Conservation (phyloP, 1,139 yeast species). For the Hanseniaspora gamundiae region DNA sequence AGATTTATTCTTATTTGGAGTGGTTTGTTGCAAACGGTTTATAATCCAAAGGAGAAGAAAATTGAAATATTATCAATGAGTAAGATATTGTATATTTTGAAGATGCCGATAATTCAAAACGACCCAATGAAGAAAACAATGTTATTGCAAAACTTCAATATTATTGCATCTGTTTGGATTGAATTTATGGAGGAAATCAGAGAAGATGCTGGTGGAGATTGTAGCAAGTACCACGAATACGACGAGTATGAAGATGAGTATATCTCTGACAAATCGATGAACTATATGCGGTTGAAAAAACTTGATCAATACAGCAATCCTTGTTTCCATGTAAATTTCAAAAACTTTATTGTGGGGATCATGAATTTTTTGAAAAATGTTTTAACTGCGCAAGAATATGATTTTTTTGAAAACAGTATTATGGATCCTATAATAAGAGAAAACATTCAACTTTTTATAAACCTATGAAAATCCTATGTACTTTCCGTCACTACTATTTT, state of each 20-base stretch:
- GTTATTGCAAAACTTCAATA: conserved; percentile 24
- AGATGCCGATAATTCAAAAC: conserved; percentile 2
- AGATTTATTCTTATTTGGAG: conserved; percentile 27
- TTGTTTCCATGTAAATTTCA: conserved; percentile 43
- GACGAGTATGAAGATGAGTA: conserved; percentile 35
- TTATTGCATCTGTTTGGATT: conserved; percentile 42
- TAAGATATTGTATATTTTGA: conserved; percentile 14
- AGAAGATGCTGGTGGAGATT: conserved; percentile 46
- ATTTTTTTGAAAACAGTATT: conserved; percentile 13
- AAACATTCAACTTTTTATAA: conserved; percentile 25
- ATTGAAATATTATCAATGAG: conserved; percentile 49
- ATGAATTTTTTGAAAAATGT: conserved; percentile 21
- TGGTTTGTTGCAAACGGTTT: conserved; percentile 20
- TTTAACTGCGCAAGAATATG: conserved; percentile 22
- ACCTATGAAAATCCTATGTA: neutral
- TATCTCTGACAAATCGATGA: conserved; percentile 8
- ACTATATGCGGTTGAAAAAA: conserved; percentile 29
- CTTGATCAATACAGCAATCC: conserved; percentile 45
- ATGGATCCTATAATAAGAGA: conserved; percentile 23
- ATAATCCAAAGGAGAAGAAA: conserved; percentile 56
- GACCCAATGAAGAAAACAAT: conserved; percentile 1
- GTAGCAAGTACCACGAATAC: conserved; percentile 50
- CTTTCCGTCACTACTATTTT: no score
- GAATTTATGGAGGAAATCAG: conserved; percentile 63
- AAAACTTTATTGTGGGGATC: conserved; percentile 24